phyloP scores from a whole-genome alignment of 2,329 filamentous ascomycete genomes.

The Paraconiothyrium sp. region DNA sequence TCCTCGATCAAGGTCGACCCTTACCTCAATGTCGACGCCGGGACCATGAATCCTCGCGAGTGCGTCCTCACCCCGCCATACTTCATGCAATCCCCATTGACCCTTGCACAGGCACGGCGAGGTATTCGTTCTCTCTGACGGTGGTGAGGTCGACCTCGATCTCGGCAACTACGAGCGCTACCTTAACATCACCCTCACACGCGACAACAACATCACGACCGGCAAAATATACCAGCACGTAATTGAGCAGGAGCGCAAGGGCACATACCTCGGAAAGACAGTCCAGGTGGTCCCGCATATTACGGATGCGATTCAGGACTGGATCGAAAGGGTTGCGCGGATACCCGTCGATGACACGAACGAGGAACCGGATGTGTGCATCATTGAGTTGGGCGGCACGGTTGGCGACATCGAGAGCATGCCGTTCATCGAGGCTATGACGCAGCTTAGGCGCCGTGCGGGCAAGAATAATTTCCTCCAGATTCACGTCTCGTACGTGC shows the following conservation, averaged over 20 bases:
- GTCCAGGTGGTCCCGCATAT: constrained; percentile 94
- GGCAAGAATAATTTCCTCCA: constrained; percentile 85
- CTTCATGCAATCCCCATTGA: constrained; percentile 23
- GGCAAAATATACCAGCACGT: constrained; percentile 95
- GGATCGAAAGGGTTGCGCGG: constrained; percentile 86
- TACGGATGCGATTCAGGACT: constrained; percentile 90
- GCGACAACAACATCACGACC: constrained; percentile 96
- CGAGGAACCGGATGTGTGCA: constrained; percentile 88
- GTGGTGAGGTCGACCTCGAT: constrained; percentile 79
- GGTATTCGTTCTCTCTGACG: constrained; percentile 86
- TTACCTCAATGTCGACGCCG: constrained; percentile 81
- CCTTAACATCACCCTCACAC: constrained; percentile 80
- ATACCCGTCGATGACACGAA: constrained; percentile 87
- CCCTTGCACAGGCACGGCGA: constrained; percentile 75
- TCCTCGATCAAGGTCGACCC: constrained; percentile 76
- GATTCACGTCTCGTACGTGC: constrained; percentile 90
- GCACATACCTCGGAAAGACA: constrained; percentile 87
- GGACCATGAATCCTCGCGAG: constrained; percentile 74
- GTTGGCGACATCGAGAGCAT: constrained; percentile 86
- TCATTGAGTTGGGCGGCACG: constrained; percentile 76
- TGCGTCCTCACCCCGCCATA: constrained; percentile 43
- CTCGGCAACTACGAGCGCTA: constrained; percentile 83
- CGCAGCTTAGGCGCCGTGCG: constrained; percentile 76
- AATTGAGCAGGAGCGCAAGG: constrained; percentile 75
- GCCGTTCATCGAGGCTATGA: constrained; percentile 88